Percentiles rank a stretch among this genome's conserved stretches.
These are phyloP conservation scores for Penicillium sp. DNA, from an alignment of 2,329 filamentous ascomycete genomes.

Conservation along the genomic window DNA sequence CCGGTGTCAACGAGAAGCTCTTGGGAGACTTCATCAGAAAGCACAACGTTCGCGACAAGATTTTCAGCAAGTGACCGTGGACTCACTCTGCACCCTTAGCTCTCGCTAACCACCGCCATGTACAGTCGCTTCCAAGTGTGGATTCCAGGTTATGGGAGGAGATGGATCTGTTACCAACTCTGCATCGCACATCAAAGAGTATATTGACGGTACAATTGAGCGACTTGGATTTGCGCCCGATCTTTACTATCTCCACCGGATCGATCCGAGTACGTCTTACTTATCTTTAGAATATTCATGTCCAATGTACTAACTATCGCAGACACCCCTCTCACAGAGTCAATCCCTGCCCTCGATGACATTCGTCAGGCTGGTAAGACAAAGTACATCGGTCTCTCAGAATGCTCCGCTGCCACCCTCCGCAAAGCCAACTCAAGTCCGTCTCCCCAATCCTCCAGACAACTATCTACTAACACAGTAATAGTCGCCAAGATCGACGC, in stretches of 20 bases:
- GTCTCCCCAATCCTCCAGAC: neutral
- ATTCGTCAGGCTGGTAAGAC: constrained; percentile 49
- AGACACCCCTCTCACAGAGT: constrained; percentile 50
- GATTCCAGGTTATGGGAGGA: constrained; percentile 41
- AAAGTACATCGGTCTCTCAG: constrained; percentile 51
- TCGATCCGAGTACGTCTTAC: constrained; percentile 42
- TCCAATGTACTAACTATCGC: neutral
- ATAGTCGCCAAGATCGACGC: constrained; percentile 50
- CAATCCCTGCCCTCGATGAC: constrained; percentile 49
- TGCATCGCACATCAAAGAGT: constrained; percentile 47
- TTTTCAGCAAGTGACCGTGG: constrained; percentile 44
- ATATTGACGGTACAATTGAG: constrained; percentile 53
- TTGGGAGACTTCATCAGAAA: constrained; percentile 53
- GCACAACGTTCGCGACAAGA: constrained; percentile 51
- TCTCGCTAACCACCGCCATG: neutral
- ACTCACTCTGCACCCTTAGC: neutral
- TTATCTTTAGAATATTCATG: neutral
- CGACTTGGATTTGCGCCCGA: constrained; percentile 50
- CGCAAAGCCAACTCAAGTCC: constrained; percentile 48
- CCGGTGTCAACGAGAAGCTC: constrained; percentile 52
- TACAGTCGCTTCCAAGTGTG: constrained; percentile 52
- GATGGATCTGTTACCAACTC: constrained; percentile 44
- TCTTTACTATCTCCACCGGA: constrained; percentile 48
- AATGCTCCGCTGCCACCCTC: constrained; percentile 48
- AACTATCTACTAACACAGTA: constrained; percentile 8